phyloP scores from a whole-genome alignment of 441 rosid species.

The Biscutella laevigata region DNA sequence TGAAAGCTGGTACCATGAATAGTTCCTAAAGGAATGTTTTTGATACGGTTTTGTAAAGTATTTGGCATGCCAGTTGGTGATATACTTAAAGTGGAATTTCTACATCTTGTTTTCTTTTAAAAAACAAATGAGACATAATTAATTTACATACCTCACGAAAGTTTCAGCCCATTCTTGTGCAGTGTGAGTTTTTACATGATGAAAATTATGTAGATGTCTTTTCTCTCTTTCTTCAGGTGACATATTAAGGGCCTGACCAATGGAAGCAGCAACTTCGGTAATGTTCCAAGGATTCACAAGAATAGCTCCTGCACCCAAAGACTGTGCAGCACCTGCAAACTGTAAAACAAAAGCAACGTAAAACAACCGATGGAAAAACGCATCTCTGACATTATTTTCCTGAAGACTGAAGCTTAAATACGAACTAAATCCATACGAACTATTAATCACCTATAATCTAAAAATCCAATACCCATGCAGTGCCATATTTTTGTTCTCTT shows the following conservation, averaged over 20 bases:
- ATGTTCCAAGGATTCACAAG: constrained; percentile 99
- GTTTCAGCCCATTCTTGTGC: constrained; percentile 99
- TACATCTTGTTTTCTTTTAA: neutral
- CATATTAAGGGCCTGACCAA: constrained; percentile 81
- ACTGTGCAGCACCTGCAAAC: constrained; percentile 99
- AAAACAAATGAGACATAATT: neutral
- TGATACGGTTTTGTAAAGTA: neutral
- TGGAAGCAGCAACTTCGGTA: constrained; percentile 95
- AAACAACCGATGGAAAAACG: neutral
- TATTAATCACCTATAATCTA: neutral
- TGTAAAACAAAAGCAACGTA: constrained; percentile 26
- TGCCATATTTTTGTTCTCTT: neutral
- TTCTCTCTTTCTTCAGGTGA: constrained; percentile 78
- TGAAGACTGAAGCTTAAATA: neutral
- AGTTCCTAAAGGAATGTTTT: neutral
- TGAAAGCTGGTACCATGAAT: neutral
- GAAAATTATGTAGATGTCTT: constrained; percentile 73
- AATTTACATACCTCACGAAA: constrained; percentile 78
- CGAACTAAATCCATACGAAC: neutral
- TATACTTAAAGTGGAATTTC: too few species aligned
- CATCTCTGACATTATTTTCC: neutral
- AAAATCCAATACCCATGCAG: neutral
- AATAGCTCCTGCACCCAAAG: constrained; percentile 98
- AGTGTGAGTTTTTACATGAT: constrained; percentile 74
- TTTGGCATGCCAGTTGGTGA: neutral